Percentiles rank a stretch among this genome's conserved stretches.
phyloP scores from a whole-genome alignment of 83 land plant genomes.

The Thuja plicata region DNA sequence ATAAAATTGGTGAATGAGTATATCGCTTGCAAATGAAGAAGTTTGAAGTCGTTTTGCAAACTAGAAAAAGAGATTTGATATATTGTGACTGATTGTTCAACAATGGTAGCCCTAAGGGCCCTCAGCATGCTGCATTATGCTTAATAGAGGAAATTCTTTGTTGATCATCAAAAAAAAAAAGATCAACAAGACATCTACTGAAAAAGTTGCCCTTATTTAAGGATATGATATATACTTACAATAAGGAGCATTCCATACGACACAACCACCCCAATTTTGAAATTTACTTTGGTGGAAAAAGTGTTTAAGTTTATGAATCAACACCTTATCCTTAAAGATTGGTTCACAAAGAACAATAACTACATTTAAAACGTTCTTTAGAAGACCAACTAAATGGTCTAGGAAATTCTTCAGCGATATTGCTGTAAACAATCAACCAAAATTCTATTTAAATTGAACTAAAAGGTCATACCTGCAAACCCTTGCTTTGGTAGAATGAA shows the following conservation, averaged over 20 bases:
- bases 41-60: no score
- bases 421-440: neutral
- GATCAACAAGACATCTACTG: neutral
- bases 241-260: no score
- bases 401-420: neutral
- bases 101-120: neutral
- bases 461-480: neutral
- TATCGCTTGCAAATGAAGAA: no score
- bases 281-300: neutral
- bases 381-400: neutral
- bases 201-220: neutral
- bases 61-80: no score
- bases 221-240: neutral
- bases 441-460: neutral
- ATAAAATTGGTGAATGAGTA: no score
- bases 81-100: no score
- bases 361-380: neutral
- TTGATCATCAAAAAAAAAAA: no score
- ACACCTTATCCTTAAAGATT: neutral
- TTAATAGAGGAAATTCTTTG: neutral
- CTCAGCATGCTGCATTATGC: neutral
- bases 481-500: neutral
- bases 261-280: neutral
- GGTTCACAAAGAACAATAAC: neutral
- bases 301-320: neutral